Percentiles rank a stretch among this genome's conserved stretches.
These are phyloP conservation scores for Thelonectria olida DNA, from an alignment of 2,329 filamentous ascomycete species.

Conservation along the genomic window DNA sequence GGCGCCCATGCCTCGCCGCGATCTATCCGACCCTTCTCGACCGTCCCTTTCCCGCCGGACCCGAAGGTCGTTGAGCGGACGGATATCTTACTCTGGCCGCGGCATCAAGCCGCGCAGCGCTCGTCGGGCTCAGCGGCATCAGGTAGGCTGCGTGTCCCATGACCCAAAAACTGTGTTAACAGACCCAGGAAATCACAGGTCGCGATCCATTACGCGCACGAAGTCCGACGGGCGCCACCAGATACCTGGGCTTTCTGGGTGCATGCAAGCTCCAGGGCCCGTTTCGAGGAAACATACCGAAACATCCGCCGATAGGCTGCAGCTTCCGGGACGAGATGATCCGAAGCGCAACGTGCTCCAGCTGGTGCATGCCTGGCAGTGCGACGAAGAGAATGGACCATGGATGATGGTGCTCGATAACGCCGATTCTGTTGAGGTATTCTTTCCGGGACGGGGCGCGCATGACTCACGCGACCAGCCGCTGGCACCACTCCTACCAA, in stretches of 20 bases:
- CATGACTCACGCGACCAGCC: background rate
- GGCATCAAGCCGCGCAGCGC: background rate
- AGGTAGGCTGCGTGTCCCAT: background rate
- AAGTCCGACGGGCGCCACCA: background rate
- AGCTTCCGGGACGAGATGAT: constrained; percentile 1
- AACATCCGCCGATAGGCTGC: constrained; percentile 3
- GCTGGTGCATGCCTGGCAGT: constrained; percentile 3
- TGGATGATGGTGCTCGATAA: background rate
- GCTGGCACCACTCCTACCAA: background rate
- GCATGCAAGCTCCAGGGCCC: no score
- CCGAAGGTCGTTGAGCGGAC: constrained; percentile 1
- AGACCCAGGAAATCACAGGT: constrained; percentile 16
- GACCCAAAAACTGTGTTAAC: background rate
- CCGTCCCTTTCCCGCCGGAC: background rate
- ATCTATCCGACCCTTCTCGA: no score
- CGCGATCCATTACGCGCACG: constrained; percentile 6
- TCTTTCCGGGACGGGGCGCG: background rate
- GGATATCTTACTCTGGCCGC: background rate
- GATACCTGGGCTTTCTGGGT: constrained; percentile 4
- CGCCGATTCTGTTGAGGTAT: background rate
- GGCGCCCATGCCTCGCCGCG: no score
- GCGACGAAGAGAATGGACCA: background rate
- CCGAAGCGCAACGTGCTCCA: background rate
- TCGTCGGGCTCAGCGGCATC: constrained; percentile 5
- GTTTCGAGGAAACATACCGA: constrained; percentile 6